Percentiles rank a stretch among this genome's conserved stretches.
Evolutionary conservation across 306 rosid genomes (phyloP).

Genomic region (Cucurbita moschata): DNA sequence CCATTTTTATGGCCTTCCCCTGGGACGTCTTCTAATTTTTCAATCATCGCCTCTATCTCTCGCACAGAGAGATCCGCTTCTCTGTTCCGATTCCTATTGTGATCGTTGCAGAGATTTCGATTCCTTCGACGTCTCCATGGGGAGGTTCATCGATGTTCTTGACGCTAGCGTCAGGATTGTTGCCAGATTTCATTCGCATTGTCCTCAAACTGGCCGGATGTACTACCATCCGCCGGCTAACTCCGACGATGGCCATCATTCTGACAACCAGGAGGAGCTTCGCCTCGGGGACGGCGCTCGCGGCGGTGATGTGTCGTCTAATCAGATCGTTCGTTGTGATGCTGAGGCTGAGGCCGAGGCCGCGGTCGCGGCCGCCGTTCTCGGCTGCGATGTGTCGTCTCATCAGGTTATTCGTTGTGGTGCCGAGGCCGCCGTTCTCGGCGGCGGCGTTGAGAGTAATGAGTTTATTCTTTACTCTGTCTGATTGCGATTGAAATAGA

Average conservation of each 20-base stretch:
- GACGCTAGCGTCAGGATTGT: slow-evolving; percentile 41
- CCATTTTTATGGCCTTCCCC: slow-evolving; percentile 11
- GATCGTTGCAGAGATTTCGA: not conserved
- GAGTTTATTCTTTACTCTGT: slow-evolving; percentile 49
- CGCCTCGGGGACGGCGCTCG: not conserved
- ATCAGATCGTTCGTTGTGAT: slow-evolving; percentile 14
- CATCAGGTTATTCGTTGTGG: slow-evolving; percentile 15
- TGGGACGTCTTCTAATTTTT: slow-evolving; percentile 22
- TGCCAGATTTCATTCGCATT: slow-evolving; percentile 41
- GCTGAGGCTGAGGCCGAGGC: slow-evolving; percentile 14
- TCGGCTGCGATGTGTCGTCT: not conserved
- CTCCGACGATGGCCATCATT: slow-evolving; percentile 8
- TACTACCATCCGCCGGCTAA: slow-evolving; percentile 51
- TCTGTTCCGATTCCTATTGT: not conserved
- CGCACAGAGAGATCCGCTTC: not conserved
- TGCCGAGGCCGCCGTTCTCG: slow-evolving; percentile 3
- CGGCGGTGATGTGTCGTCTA: not conserved
- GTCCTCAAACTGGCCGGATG: slow-evolving; percentile 54
- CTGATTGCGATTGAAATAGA: slow-evolving; percentile 7
- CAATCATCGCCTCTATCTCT: not conserved
- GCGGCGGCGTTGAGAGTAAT: not conserved
- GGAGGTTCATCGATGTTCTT: slow-evolving; percentile 43
- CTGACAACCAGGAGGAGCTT: not conserved
- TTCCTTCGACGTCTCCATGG: slow-evolving; percentile 12
- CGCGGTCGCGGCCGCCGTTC: not conserved